Percentiles rank a stretch among this genome's conserved stretches.
Evolutionary conservation across 2,329 filamentous ascomycete species (phyloP).

Genomic region (Botrytis fabae): DNA sequence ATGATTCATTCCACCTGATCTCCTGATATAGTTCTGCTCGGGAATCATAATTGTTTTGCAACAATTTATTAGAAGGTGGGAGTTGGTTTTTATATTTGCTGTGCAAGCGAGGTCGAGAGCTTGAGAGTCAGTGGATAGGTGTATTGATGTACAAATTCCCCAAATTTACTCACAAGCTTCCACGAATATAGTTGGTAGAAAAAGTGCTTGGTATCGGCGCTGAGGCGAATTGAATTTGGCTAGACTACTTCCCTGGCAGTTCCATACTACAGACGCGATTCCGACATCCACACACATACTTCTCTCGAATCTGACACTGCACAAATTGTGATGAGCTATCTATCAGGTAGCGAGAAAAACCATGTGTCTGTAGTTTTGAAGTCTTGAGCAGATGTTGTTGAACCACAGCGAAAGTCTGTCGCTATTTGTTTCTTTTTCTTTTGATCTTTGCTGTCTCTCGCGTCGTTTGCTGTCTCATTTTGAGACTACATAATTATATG

Average conservation of each 20-base stretch:
- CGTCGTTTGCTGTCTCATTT: rapidly evolving
- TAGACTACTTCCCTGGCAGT: not conserved
- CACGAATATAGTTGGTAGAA: not conserved
- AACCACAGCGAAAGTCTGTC: not conserved
- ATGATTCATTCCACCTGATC: not conserved
- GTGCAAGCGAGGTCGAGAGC: not conserved
- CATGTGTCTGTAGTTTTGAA: not conserved
- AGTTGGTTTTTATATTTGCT: not conserved
- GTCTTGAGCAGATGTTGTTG: not conserved
- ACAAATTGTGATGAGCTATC: not conserved
- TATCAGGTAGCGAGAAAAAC: rapidly evolving
- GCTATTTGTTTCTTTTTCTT: not conserved
- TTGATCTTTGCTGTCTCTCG: not conserved
- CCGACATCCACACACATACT: not conserved
- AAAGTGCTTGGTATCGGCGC: not conserved
- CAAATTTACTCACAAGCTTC: not conserved
- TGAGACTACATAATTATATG: not conserved
- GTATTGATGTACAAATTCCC: rapidly evolving
- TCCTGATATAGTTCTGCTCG: not conserved
- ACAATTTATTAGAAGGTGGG: not conserved
- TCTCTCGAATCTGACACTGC: not conserved
- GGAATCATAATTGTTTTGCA: not conserved
- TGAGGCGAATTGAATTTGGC: not conserved
- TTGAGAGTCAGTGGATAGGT: not conserved
- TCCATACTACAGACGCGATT: not conserved